Conservation (phyloP, 2,329 filamentous ascomycete genomes). For the Ilyonectria mors-panacis region DNA sequence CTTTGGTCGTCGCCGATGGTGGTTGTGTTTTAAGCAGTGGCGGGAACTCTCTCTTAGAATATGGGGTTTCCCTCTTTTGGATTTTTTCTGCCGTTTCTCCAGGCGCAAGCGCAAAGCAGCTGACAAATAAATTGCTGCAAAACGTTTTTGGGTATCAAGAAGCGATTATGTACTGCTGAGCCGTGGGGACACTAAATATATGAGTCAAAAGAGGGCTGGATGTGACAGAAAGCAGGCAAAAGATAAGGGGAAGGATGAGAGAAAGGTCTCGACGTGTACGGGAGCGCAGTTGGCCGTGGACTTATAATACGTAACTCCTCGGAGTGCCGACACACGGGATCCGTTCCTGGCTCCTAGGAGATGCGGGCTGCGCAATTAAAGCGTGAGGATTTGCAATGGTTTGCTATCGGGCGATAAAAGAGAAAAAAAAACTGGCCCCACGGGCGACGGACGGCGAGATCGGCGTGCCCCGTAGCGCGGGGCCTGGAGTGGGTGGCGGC, state of each 20-base stretch:
- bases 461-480: conserved; percentile 16
- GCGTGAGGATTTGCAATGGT: conserved; percentile 53
- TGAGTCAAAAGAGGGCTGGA: conserved; percentile 6
- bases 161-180: conserved; percentile 1
- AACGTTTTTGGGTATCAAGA: conserved; percentile 25
- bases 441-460: conserved; percentile 32
- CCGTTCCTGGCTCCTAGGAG: conserved; percentile 11
- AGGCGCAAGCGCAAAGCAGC: conserved; percentile 30
- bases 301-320: conserved; percentile 40
- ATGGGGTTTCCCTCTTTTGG: conserved; percentile 23
- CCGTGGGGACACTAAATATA: conserved; percentile 14
- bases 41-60: conserved; percentile 19
- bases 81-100: conserved; percentile 25
- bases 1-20: conserved; percentile 25
- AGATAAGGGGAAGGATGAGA: background rate
- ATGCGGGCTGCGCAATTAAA: conserved; percentile 49
- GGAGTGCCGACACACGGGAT: conserved; percentile 35
- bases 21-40: conserved; percentile 19
- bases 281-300: background rate
- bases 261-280: background rate
- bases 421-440: conserved; percentile 10
- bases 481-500: conserved; percentile 6
- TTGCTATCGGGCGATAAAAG: conserved; percentile 21
- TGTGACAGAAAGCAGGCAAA: background rate
- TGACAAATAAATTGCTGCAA: conserved; percentile 45